Evolutionary conservation across 208 protist species (phyloP), one percentile per base, ranked within the genome.

Genomic region (Acanthamoeba triangularis): DNA sequence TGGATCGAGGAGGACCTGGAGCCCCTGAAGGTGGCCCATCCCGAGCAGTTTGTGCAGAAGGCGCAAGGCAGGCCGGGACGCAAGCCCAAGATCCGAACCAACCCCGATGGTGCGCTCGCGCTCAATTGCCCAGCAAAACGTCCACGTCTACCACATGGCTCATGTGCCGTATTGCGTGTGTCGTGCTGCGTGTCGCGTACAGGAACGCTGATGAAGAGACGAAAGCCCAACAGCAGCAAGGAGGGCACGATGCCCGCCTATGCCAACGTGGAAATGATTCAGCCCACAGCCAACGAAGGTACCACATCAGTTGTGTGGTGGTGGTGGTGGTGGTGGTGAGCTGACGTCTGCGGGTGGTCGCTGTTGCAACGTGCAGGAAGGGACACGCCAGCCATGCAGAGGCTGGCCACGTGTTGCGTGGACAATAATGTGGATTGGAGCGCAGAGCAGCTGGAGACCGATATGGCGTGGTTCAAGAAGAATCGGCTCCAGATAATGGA

Each of bases 1-100:
- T 96, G 95, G 95, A 96, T 96, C 37, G 95, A 96, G 84, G 95
- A 96, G 54, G 95, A 96, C 92, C 91, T 96, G 65, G 92, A 82
- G 30, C 78, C 35, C 4, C 37, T 82, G 18, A 78, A 65, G 61
- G 63, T 56, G 13, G 44, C 35, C 28, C 28, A 80, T 28, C 90
- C 90, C 18, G 90, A 94, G 30, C 37, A 80, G 47, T 94, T 94
- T n/a, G 69, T 16, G 67, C 47, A 84, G 28, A 74, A 63, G 25
- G 41, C 90, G 8, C 90, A 56, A 49, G 90, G 90, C 13, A 20
- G 69, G 18, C 90, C 90, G 20, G 90, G 90, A 23, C 90, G 90
- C 23, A 74, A 74, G 30, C 90, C 90, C 44, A 94, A 94, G 54
- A 47, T 80, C 35, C 35, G 90, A 5, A 82, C 47, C 69, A 33